Conservation (phyloP, 2,329 filamentous ascomycete genomes). For the Colletotrichum acutatum region DNA sequence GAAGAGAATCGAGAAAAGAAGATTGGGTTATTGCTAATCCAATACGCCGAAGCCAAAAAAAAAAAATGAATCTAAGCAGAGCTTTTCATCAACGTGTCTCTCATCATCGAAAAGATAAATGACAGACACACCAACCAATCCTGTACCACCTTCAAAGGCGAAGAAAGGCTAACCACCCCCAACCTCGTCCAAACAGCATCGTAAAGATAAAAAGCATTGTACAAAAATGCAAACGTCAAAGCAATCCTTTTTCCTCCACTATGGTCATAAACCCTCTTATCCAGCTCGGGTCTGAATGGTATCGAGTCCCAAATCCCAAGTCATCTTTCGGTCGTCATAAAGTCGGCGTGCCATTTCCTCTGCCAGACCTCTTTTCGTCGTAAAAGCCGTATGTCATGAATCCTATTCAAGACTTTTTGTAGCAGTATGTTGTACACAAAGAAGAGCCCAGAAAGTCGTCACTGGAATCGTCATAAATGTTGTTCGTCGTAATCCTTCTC, state of each 20-base stretch:
- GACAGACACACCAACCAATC: not conserved
- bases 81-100: constrained; percentile 20
- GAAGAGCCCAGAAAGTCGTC: constrained; percentile 35
- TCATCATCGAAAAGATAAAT: constrained; percentile 18
- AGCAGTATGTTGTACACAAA: constrained; percentile 33
- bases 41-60: constrained; percentile 18
- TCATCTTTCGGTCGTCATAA: constrained; percentile 29
- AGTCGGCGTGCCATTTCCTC: constrained; percentile 24
- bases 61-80: constrained; percentile 7
- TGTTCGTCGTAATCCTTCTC: constrained; percentile 30
- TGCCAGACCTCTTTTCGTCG: constrained; percentile 28
- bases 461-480: constrained; percentile 34
- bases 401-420: constrained; percentile 28
- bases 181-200: not conserved
- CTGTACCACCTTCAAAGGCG: not conserved
- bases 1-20: constrained; percentile 21
- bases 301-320: constrained; percentile 21
- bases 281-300: constrained; percentile 27
- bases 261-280: constrained; percentile 17
- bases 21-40: constrained; percentile 27
- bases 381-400: constrained; percentile 33
- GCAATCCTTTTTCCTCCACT: constrained; percentile 5
- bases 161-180: not conserved
- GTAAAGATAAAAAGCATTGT: constrained; percentile 15
- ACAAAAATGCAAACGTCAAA: constrained; percentile 23